A percentile compares a stretch with the other conserved stretches of the same genome.
Conservation (phyloP, 305 asterid genomes). For the Fraxinus dipetala region DNA sequence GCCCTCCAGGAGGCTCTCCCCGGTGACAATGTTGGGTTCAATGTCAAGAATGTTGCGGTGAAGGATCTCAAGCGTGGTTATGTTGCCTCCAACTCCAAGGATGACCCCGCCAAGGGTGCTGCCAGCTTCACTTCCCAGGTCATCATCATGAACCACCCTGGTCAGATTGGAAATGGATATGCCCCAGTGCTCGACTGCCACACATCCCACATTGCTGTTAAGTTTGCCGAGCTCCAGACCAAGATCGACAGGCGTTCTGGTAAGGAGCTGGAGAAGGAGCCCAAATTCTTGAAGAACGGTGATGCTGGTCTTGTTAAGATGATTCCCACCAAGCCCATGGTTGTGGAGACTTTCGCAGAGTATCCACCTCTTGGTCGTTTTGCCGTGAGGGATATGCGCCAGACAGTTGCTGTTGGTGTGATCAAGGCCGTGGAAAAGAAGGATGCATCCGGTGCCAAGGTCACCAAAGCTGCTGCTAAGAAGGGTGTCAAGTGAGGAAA, state of each 20-base stretch:
- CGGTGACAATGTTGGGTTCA: conserved; percentile 40
- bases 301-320: conserved; percentile 48
- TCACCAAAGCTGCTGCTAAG: conserved; percentile 46
- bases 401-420: conserved; percentile 47
- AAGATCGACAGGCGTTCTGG: conserved; percentile 47
- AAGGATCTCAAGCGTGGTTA: conserved; percentile 43
- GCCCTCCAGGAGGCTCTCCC: conserved; percentile 41
- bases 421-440: conserved; percentile 46
- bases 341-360: conserved; percentile 42
- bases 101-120: conserved; percentile 42
- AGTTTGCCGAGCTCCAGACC: conserved; percentile 38
- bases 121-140: conserved; percentile 43
- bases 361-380: conserved; percentile 51
- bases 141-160: conserved; percentile 50
- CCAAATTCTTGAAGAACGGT: conserved; percentile 44
- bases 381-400: conserved; percentile 57
- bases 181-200: conserved; percentile 48
- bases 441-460: conserved; percentile 44
- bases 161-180: conserved; percentile 46
- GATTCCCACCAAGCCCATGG: conserved; percentile 54
- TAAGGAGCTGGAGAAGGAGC: conserved; percentile 46
- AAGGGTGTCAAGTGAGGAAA: conserved; percentile 43
- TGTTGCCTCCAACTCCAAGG: conserved; percentile 47
- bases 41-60: conserved; percentile 40
- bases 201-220: conserved; percentile 50